phyloP scores from a whole-genome alignment of 2,329 filamentous ascomycete species.

The Ascochyta clinopodiicola region DNA sequence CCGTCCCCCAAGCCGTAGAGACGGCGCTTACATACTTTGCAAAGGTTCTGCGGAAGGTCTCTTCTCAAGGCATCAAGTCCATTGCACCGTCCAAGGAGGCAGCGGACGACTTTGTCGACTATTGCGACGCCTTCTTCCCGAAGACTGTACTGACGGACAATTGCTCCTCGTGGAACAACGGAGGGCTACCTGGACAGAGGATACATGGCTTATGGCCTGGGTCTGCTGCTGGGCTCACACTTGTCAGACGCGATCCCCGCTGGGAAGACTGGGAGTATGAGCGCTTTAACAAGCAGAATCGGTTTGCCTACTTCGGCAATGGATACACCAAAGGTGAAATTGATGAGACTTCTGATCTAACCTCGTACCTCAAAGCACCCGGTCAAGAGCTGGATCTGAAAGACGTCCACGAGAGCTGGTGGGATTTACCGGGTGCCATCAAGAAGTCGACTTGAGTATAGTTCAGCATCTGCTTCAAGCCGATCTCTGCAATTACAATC shows the following conservation, averaged over 20 bases:
- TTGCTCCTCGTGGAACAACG: constrained; percentile 77
- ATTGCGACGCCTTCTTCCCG: constrained; percentile 59
- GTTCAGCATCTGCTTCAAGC: too few relatives aligned
- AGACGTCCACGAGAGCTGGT: constrained; percentile 73
- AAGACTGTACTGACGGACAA: constrained; percentile 64
- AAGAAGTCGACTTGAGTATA: constrained; percentile 21
- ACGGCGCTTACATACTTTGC: constrained; percentile 70
- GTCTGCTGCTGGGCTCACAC: constrained; percentile 67
- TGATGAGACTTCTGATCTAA: constrained; percentile 65
- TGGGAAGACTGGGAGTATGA: constrained; percentile 68
- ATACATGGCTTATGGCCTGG: constrained; percentile 76
- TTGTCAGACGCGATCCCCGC: constrained; percentile 62
- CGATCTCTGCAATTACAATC: neutral
- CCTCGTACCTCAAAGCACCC: constrained; percentile 65
- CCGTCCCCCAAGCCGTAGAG: constrained; percentile 71
- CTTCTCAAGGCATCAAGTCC: constrained; percentile 69
- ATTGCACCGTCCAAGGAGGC: constrained; percentile 65
- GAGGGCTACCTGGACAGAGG: constrained; percentile 62
- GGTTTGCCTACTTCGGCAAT: constrained; percentile 71
- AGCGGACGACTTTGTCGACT: constrained; percentile 68
- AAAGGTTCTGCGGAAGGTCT: constrained; percentile 71
- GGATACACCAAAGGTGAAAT: constrained; percentile 68
- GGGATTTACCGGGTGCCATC: constrained; percentile 37
- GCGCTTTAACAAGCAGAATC: constrained; percentile 54
- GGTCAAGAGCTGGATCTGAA: constrained; percentile 63